phyloP scores from a whole-genome alignment of 768 basidiomycete genomes.

The Lentinula lateritia region DNA sequence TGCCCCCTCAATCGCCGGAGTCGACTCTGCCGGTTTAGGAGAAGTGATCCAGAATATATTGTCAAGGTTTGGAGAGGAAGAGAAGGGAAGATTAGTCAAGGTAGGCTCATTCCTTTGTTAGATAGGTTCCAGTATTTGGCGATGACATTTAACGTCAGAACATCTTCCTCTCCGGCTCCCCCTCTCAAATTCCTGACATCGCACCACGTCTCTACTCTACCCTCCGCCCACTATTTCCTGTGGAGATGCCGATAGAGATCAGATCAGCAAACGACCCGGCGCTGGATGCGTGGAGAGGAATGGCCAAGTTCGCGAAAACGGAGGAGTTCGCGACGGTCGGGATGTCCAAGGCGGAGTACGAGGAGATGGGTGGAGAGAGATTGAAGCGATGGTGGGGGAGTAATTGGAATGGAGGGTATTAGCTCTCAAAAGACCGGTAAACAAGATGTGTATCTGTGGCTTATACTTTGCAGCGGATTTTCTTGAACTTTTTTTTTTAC shows the following conservation, averaged over 20 bases:
- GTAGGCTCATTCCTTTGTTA: conserved; percentile 28
- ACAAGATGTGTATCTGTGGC: too few relatives aligned
- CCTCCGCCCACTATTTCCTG: conserved; percentile 81
- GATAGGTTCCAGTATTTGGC: background rate
- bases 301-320: conserved; percentile 72
- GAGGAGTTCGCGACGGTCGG: conserved; percentile 36
- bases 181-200: conserved; percentile 71
- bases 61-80: conserved; percentile 57
- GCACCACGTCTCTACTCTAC: conserved; percentile 59
- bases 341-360: conserved; percentile 78
- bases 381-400: conserved; percentile 90
- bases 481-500: too few relatives aligned
- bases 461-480: too few relatives aligned
- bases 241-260: conserved; percentile 69
- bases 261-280: conserved; percentile 57
- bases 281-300: conserved; percentile 87
- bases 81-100: conserved; percentile 70
- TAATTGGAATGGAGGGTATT: conserved; percentile 63
- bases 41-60: conserved; percentile 87
- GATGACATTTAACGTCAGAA: conserved; percentile 42
- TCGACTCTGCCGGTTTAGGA: conserved; percentile 92
- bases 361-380: conserved; percentile 85
- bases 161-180: conserved; percentile 83
- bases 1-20: conserved; percentile 88
- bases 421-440: too few relatives aligned